Evolutionary conservation across 306 rosid species (phyloP), one percentile per base, ranked within the genome.

Genomic region (Adenanthera pavonina): DNA sequence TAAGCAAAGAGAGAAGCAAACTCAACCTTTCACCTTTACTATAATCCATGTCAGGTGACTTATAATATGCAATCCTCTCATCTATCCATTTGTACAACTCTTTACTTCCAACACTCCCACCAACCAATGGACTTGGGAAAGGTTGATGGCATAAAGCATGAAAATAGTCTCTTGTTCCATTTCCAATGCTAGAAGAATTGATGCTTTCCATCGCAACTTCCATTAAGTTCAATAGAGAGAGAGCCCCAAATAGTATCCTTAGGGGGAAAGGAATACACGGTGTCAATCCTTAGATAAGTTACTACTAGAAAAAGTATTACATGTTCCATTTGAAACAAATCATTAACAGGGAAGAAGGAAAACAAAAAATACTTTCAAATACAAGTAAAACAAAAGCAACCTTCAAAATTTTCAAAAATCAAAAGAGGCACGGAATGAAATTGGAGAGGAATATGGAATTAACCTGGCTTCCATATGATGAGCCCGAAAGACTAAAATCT

Each of bases 81-180:
- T 94, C 97, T 72, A 92, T 80, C 98, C 98, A 94, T 85, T 88
- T 94, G 81, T 89, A 81, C 82, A 94, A 84, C 67, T 94, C 97
- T 88, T 92, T 94, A 87, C 85, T 92, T 82, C 97, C 97, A 81
- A 94, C 95, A 84, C 85, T 91, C 75, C 94, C 97, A 46, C 97
- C 97, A 89, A 90, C 97, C 90, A 94, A 86, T 74, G 98, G 98
- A 86, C 98, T 97, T 9, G 97, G 97, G 86, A 91, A 94, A 75
- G 97, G 91, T 46, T 92, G 97, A 78, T 90, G 94, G 93, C 90
- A 86, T 83, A 92, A 81, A 77, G 97, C 90, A 77, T 81, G 86
- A 62, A 94, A 91, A 90, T 92, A 94, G 79, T 86, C 86, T 20
- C 88, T 61, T 11, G 78, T 56, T 74, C 76, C 82, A 69, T 76